phyloP scores from a whole-genome alignment of 2,329 filamentous ascomycete species.

The Colletotrichum costaricense region DNA sequence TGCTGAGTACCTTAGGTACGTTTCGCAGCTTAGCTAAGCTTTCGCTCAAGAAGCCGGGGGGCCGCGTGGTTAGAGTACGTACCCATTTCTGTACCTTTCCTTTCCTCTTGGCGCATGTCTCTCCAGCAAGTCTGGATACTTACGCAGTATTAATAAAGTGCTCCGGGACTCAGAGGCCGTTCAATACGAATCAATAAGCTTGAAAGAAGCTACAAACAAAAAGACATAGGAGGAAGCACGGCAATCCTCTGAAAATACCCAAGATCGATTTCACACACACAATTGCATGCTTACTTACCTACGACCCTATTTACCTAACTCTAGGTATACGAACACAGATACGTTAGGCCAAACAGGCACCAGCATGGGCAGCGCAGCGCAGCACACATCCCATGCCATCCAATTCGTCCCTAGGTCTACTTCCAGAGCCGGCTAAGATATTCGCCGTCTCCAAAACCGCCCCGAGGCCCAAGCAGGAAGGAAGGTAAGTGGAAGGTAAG shows the following conservation, averaged over 20 bases:
- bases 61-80: not conserved
- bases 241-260: not conserved
- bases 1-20: no score
- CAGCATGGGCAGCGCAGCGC: not conserved
- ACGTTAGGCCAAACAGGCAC: not conserved
- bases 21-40: not conserved
- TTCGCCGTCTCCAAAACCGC: not conserved
- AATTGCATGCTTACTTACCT: not conserved
- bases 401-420: not conserved
- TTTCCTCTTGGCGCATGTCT: not conserved
- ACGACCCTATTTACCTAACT: not conserved
- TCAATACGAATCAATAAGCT: not conserved
- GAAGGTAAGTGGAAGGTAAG: slow-evolving; percentile 23
- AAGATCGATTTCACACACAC: not conserved
- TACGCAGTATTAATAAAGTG: not conserved
- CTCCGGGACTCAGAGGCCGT: not conserved
- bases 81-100: not conserved
- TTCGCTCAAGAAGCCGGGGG: not conserved
- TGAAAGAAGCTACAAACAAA: no score
- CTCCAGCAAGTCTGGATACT: not conserved
- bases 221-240: not conserved
- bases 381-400: not conserved
- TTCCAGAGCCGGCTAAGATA: not conserved
- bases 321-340: no score
- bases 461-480: slow-evolving; percentile 5